Evolutionary conservation across 2,329 filamentous ascomycete genomes (phyloP).

Genomic region (Stachybotrys echinatus): DNA sequence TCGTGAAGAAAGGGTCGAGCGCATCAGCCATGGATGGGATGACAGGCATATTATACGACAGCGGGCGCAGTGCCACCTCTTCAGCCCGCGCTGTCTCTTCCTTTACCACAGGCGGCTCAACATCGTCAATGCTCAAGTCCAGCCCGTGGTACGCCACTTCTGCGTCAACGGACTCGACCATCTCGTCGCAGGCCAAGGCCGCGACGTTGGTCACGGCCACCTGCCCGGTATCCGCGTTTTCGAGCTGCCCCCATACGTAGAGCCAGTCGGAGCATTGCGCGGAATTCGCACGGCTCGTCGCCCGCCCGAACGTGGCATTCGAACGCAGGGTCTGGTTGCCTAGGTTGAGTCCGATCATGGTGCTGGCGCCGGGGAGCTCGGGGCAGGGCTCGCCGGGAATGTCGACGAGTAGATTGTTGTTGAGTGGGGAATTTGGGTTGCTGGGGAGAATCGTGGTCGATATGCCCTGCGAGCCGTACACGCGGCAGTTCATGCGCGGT

Average conservation of each 20-base stretch:
- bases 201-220: constrained; percentile 22
- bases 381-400: neutral
- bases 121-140: constrained; percentile 19
- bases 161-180: constrained; percentile 21
- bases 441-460: neutral
- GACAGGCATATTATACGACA: constrained; percentile 23
- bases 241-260: constrained; percentile 28
- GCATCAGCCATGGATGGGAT: constrained; percentile 17
- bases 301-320: constrained; percentile 12
- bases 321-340: neutral
- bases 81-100: constrained; percentile 14
- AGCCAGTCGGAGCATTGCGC: constrained; percentile 24
- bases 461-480: neutral
- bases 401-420: neutral
- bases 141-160: constrained; percentile 15
- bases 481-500: constrained; percentile 16
- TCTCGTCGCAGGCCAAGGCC: constrained; percentile 33
- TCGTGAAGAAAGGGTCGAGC: constrained; percentile 29
- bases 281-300: constrained; percentile 9
- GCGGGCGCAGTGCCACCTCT: constrained; percentile 14
- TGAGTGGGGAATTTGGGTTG: neutral
- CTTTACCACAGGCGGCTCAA: constrained; percentile 17
- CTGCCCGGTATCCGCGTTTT: constrained; percentile 12
- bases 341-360: neutral
- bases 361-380: neutral